phyloP scores from a whole-genome alignment of 441 rosid species.

The Capsella rubella region DNA sequence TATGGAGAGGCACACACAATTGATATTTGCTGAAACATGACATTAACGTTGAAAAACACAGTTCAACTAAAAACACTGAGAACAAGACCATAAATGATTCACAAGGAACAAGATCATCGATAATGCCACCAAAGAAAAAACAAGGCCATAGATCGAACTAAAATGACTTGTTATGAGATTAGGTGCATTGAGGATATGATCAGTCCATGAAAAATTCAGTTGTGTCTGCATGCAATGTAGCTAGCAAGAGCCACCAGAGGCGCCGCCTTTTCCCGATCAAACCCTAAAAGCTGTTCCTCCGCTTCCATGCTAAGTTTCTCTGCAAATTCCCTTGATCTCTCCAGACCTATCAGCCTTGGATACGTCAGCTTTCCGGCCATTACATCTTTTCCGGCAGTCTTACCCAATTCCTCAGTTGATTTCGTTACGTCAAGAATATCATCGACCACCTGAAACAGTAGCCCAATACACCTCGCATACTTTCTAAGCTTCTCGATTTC shows the following conservation, averaged over 20 bases:
- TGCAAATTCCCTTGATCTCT: conserved; percentile 36
- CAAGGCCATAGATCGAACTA: neutral
- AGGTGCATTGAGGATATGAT: neutral
- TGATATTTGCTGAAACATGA: too few relatives aligned
- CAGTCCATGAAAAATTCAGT: conserved; percentile 10
- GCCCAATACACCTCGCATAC: conserved; percentile 51
- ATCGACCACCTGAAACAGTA: conserved; percentile 57
- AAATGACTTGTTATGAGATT: neutral
- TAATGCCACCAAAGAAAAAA: too few relatives aligned
- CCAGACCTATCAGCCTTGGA: conserved; percentile 57
- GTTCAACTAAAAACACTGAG: neutral
- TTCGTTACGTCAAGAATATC: conserved; percentile 56
- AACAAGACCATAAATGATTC: neutral
- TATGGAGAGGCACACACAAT: too few relatives aligned
- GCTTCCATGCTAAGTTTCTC: conserved; percentile 40
- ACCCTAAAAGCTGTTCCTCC: conserved; percentile 36
- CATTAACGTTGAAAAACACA: neutral
- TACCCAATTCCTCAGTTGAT: conserved; percentile 49
- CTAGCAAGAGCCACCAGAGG: conserved; percentile 43
- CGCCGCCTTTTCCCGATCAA: conserved; percentile 37
- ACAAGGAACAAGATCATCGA: neutral
- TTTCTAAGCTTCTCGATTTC: conserved; percentile 52
- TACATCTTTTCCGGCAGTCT: conserved; percentile 52
- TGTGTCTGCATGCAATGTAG: conserved; percentile 38
- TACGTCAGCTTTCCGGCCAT: conserved; percentile 50